Base-by-base conservation (phyloP, 495 filamentous ascomycete genomes). In the Articulospora tetracladia region DNA sequence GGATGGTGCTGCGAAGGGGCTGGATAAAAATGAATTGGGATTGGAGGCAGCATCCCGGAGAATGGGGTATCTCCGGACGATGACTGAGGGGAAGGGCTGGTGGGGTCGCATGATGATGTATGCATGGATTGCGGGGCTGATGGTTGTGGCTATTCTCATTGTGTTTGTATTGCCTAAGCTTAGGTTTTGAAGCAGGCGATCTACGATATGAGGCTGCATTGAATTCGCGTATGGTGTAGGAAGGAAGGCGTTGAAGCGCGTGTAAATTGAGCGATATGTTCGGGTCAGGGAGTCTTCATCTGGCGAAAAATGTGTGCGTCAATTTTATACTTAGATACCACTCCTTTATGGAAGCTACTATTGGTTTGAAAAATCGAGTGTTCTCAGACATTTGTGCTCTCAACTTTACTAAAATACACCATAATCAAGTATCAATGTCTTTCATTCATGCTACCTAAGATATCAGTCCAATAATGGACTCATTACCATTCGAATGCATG, bases 21-120 rank as follows among this genome's bases (percentile, higher is more conserved):
- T 98, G 54, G 90, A 93, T 67, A 83, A 82, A 71, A 95, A 88
- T 63, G 80, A 84, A 39, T 69, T 75, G 7, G 86, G 83, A 1
- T 88, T 98, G 79, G 86, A 90, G 44, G 84, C 83, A 0, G 88
- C 93, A 20, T 82, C 84, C 39, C 77, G 79, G 61, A 73, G 83
- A 58, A 94, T 98, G 87, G 87, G 89, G 0, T 76, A 77, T 68
- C 68, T 97, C 66, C 74, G 81, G 63, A 76, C 79, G 24, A 86
- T 93, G 83, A 90, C 84, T 22, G 92, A 96, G 76, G 92, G 91
- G 11, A 84, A 86, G 69, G 92, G 92, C 0, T 93, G 87, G 88
- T 92, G 83, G 88, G 92, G 89, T 19, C 69, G 92, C 54, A 83
- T 96, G 77, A 77, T 90, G 79, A 76, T 96, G 53, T 96, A 95